Conservation (phyloP, 495 filamentous ascomycete genomes). For the Glonium stellatum region DNA sequence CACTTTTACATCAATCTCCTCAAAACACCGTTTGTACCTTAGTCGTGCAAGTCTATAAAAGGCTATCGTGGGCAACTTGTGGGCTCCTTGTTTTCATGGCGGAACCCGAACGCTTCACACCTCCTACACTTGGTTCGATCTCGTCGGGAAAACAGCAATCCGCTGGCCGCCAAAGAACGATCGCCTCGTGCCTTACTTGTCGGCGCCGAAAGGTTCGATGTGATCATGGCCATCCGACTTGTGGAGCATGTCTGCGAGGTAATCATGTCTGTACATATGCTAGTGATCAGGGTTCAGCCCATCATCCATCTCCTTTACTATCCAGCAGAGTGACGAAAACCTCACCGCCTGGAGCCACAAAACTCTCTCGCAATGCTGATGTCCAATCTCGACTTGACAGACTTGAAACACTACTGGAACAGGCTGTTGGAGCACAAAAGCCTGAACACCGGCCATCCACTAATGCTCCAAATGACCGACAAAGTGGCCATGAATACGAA, state of each 20-base stretch:
- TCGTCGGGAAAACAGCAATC: constrained; percentile 12
- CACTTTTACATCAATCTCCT: no score
- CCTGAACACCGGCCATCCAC: neutral
- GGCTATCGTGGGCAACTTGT: no score
- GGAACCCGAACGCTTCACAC: neutral
- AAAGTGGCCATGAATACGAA: constrained; percentile 7
- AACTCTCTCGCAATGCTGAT: constrained; percentile 9
- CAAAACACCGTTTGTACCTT: no score
- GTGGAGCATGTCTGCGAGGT: constrained; percentile 26
- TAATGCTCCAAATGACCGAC: neutral
- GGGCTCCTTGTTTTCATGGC: neutral
- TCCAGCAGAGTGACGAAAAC: constrained; percentile 9
- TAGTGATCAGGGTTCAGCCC: constrained; percentile 16
- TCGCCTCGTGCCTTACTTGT: constrained; percentile 27
- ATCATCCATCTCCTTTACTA: neutral
- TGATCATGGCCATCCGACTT: constrained; percentile 26
- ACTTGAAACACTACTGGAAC: constrained; percentile 25
- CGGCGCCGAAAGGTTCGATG: constrained; percentile 26
- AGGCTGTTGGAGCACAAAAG: constrained; percentile 16
- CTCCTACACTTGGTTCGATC: neutral
- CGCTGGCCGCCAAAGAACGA: constrained; percentile 23
- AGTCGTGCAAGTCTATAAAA: no score
- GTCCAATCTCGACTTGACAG: constrained; percentile 25
- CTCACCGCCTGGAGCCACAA: neutral
- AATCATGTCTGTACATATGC: constrained; percentile 28